Conservation (phyloP, 2,329 filamentous ascomycete species). For the Cryphonectria nitschkei region DNA sequence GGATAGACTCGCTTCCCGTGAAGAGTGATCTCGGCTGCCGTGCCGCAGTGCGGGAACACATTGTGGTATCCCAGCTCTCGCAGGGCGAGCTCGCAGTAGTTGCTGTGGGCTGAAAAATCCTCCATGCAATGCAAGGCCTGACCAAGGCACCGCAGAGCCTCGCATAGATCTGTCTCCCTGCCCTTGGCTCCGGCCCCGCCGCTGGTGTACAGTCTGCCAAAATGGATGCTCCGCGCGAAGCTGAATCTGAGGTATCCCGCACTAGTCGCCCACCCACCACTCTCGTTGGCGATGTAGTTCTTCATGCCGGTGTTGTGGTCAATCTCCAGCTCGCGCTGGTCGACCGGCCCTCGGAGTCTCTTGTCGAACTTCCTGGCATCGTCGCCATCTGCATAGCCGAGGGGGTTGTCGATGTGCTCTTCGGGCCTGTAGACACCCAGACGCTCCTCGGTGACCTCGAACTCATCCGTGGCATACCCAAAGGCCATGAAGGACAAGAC, state of each 20-base stretch:
- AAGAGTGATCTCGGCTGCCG: constrained; percentile 65
- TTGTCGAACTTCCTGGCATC: constrained; percentile 84
- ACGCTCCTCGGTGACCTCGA: constrained; percentile 80
- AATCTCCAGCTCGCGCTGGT: constrained; percentile 71
- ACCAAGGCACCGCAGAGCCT: constrained; percentile 76
- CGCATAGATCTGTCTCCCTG: constrained; percentile 77
- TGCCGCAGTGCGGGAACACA: constrained; percentile 77
- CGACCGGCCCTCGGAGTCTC: constrained; percentile 79
- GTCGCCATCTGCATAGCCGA: constrained; percentile 81
- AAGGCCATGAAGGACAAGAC: constrained; percentile 80
- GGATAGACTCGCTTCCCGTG: constrained; percentile 71
- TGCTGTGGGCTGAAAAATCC: constrained; percentile 80
- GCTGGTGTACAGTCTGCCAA: constrained; percentile 73
- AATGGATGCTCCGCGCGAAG: constrained; percentile 75
- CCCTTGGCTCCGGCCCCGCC: constrained; percentile 63
- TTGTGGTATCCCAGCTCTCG: constrained; percentile 70
- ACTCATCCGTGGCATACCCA: constrained; percentile 84
- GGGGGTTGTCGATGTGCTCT: constrained; percentile 75
- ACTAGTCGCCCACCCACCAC: constrained; percentile 86
- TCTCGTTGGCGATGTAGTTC: constrained; percentile 96
- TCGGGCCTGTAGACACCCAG: constrained; percentile 82
- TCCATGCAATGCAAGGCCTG: constrained; percentile 79
- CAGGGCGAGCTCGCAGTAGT: constrained; percentile 79
- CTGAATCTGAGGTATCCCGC: constrained; percentile 81
- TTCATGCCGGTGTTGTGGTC: constrained; percentile 91